Conservation (phyloP, 148 eudicot genomes). For the Camellia sinensis region DNA sequence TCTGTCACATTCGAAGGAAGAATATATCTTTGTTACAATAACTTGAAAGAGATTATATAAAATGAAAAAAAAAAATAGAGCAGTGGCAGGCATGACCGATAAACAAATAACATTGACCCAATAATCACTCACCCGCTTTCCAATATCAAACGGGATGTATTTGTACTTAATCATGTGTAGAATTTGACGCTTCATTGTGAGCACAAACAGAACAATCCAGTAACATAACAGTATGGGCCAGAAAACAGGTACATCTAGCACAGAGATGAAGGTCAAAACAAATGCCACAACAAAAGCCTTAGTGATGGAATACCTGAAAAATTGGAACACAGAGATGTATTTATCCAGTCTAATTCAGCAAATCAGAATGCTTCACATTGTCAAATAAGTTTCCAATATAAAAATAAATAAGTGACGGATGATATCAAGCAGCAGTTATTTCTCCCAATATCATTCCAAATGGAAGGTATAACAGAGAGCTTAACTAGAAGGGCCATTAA, state of each 20-base stretch:
- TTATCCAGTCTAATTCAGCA: background rate
- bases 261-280: conserved; percentile 53
- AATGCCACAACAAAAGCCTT: conserved; percentile 58
- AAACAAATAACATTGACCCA: background rate
- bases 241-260: conserved; percentile 63
- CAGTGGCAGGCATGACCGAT: background rate
- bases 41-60: background rate
- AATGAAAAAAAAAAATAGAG: background rate
- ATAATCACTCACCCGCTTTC: conserved; percentile 58
- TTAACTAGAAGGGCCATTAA: background rate
- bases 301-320: conserved; percentile 63
- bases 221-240: conserved; percentile 69
- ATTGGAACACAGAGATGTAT: background rate
- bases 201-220: conserved; percentile 64
- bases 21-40: background rate
- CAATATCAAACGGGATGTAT: conserved; percentile 69
- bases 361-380: background rate
- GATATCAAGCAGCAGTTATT: background rate
- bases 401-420: background rate
- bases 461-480: background rate
- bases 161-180: conserved; percentile 78
- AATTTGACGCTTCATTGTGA: conserved; percentile 81
- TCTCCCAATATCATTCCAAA: background rate
- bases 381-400: background rate
- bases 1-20: conserved; percentile 13